A percentile compares a stretch with the other conserved stretches of the same genome.
Evolutionary conservation across 1,284 basidiomycete genomes (phyloP).

Genomic region (Bondarzewia mesenterica): DNA sequence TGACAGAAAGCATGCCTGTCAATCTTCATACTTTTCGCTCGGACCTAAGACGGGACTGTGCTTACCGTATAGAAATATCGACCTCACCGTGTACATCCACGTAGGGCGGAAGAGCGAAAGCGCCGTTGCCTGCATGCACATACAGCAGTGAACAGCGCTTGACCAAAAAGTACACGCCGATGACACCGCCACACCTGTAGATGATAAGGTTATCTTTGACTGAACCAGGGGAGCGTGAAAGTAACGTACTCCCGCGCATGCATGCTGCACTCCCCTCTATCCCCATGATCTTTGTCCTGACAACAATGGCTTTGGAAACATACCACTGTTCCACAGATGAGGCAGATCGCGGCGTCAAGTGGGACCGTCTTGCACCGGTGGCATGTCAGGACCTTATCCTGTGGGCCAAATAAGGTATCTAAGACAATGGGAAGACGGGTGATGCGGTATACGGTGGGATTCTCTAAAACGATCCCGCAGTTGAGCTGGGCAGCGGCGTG

Average conservation of each 20-base stretch:
- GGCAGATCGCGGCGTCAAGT: slow-evolving; percentile 82
- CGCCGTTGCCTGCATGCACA: slow-evolving; percentile 83
- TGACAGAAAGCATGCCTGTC: slow-evolving; percentile 4
- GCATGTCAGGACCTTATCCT: slow-evolving; percentile 69
- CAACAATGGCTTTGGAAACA: slow-evolving; percentile 96
- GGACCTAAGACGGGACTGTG: slow-evolving; percentile 3
- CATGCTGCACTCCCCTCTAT: slow-evolving; percentile 87
- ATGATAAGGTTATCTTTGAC: slow-evolving; percentile 8
- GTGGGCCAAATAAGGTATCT: slow-evolving; percentile 74
- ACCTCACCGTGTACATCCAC: slow-evolving; percentile 94
- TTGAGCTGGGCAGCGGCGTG: slow-evolving; percentile 67
- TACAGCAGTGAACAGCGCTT: slow-evolving; percentile 92
- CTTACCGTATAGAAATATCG: slow-evolving; percentile 86
- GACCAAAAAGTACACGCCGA: slow-evolving; percentile 88
- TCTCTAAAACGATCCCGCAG: slow-evolving; percentile 74
- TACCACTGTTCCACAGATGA: slow-evolving; percentile 83
- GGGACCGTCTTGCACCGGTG: slow-evolving; percentile 75
- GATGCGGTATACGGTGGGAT: slow-evolving; percentile 81
- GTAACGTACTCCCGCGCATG: slow-evolving; percentile 81
- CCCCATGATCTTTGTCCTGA: slow-evolving; percentile 56
- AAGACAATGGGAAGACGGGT: slow-evolving; percentile 76
- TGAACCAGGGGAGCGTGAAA: slow-evolving; percentile 6
- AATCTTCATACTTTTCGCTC: neutral
- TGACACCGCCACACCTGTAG: slow-evolving; percentile 78
- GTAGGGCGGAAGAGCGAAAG: slow-evolving; percentile 87